phyloP scores from a whole-genome alignment of 345 rosid species.

The Euphorbia pulcherrima region DNA sequence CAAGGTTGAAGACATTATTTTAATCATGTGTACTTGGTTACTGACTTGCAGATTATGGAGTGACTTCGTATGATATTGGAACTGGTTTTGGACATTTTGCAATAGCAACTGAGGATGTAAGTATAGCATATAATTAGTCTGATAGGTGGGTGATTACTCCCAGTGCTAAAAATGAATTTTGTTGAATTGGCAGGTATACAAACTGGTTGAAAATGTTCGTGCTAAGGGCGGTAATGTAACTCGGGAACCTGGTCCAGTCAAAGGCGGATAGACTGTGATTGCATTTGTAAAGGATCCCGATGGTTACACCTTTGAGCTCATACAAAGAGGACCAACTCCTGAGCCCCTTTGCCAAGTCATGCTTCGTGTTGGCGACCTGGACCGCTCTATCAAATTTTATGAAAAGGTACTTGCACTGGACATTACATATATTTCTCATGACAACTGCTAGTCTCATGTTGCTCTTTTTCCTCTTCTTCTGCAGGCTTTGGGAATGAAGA shows the following conservation, averaged over 20 bases:
- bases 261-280: constrained; percentile 67
- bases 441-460: background rate
- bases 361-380: constrained; percentile 91
- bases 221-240: constrained; percentile 76
- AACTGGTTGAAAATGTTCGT: constrained; percentile 65
- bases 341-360: constrained; percentile 94
- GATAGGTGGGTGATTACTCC: background rate
- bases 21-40: background rate
- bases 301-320: constrained; percentile 79
- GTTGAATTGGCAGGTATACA: constrained; percentile 48
- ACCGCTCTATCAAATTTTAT: constrained; percentile 76
- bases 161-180: constrained; percentile 4
- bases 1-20: background rate
- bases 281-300: constrained; percentile 99
- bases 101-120: constrained; percentile 80
- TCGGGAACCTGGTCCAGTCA: constrained; percentile 90
- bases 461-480: constrained; percentile 3
- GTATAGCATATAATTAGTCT: constrained; percentile 2
- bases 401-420: constrained; percentile 55
- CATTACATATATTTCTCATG: background rate
- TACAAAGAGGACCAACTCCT: constrained; percentile 82
- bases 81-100: constrained; percentile 94
- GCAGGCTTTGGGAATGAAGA: constrained; percentile 89
- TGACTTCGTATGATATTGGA: constrained; percentile 84
- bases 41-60: constrained; percentile 64